Percentiles rank a stretch among this genome's conserved stretches.
These are phyloP conservation scores for Geoglossum glabrum DNA, from an alignment of 495 filamentous ascomycete species.

Conservation along the genomic window DNA sequence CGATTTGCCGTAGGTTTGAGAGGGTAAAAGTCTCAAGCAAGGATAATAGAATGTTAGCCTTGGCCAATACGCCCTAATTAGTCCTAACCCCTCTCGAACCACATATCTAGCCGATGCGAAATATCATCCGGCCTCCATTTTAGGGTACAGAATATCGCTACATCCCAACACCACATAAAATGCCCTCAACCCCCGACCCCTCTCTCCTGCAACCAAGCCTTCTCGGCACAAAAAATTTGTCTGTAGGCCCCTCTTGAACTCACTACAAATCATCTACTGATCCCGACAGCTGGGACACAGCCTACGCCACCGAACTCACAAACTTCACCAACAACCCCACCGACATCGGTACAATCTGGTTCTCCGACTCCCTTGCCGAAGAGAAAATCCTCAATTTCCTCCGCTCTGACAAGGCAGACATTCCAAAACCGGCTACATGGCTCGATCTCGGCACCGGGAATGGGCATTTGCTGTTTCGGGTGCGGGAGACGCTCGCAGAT, in stretches of 20 bases:
- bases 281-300: constrained; percentile 40
- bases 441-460: constrained; percentile 81
- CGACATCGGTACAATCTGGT: constrained; percentile 57
- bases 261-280: not conserved
- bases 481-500: constrained; percentile 29
- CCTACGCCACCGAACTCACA: constrained; percentile 38
- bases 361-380: constrained; percentile 51
- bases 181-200: no score
- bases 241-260: constrained; percentile 3
- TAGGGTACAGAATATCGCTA: no score
- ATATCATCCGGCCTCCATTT: no score
- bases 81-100: no score
- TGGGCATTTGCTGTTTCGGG: constrained; percentile 63
- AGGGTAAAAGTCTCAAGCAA: no score
- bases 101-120: no score
- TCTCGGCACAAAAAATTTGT: constrained; percentile 36
- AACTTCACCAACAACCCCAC: constrained; percentile 40
- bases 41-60: no score
- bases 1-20: no score
- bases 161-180: no score
- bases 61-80: no score
- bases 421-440: not conserved
- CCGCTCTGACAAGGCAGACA: not conserved
- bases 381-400: constrained; percentile 22
- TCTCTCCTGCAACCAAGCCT: constrained; percentile 31